A percentile compares a stretch with the other conserved stretches of the same genome.
phyloP scores from a whole-genome alignment of 2,329 filamentous ascomycete species.

The Didymosphaeria variabile region DNA sequence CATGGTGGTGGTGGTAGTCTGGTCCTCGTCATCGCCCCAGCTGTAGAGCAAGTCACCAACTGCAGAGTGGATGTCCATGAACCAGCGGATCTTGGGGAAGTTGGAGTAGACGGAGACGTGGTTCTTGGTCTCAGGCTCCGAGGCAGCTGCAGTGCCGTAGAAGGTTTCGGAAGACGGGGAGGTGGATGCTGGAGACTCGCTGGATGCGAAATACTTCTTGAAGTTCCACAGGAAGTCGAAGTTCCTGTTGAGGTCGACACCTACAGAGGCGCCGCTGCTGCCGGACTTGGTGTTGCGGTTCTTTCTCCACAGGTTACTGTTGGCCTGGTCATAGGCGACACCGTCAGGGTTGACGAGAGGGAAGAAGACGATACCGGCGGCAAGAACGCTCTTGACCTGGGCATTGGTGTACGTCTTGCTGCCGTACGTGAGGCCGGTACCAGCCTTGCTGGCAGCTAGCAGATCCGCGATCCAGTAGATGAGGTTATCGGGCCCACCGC shows the following conservation, averaged over 20 bases:
- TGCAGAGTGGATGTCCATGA: constrained; percentile 67
- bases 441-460: constrained; percentile 61
- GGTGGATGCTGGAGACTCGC: constrained; percentile 52
- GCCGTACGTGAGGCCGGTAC: constrained; percentile 62
- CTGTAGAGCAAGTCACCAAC: constrained; percentile 63
- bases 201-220: constrained; percentile 55
- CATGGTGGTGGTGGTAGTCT: constrained; percentile 56
- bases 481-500: constrained; percentile 65
- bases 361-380: constrained; percentile 63
- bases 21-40: constrained; percentile 66
- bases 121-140: constrained; percentile 66
- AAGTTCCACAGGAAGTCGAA: constrained; percentile 67
- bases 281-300: constrained; percentile 53
- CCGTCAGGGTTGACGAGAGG: constrained; percentile 49
- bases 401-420: constrained; percentile 60
- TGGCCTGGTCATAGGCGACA: constrained; percentile 46
- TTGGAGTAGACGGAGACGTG: constrained; percentile 63
- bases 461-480: constrained; percentile 68
- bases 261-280: constrained; percentile 34
- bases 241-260: constrained; percentile 50
- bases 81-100: constrained; percentile 63
- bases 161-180: constrained; percentile 59
- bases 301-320: constrained; percentile 47
- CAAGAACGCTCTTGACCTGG: constrained; percentile 62
- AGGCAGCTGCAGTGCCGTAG: constrained; percentile 61